A percentile compares a stretch with the other conserved stretches of the same genome.
Conservation (phyloP, 495 filamentous ascomycete genomes). For the Wilcoxina mikolae region DNA sequence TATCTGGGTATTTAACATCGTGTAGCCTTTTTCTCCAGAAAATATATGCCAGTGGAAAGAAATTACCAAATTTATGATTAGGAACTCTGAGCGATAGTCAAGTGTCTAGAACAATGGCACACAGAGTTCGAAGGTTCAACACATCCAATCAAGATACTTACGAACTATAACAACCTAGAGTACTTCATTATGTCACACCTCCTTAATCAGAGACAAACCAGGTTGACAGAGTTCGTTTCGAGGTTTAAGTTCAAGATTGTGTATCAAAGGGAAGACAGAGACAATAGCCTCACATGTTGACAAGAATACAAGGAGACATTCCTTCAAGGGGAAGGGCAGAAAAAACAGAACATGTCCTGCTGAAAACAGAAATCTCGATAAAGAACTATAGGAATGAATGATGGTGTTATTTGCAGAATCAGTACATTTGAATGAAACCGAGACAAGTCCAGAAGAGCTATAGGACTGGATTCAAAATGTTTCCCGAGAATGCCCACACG, state of each 20-base stretch:
- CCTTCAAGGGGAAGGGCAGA: conserved; percentile 7
- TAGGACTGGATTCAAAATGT: too few species aligned
- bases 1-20: neutral
- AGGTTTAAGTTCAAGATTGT: conserved; percentile 12
- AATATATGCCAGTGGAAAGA: conserved; percentile 7
- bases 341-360: too few species aligned
- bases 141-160: conserved; percentile 11
- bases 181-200: conserved; percentile 21
- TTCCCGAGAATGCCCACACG: too few species aligned
- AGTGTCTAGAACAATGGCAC: conserved; percentile 24
- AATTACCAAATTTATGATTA: conserved; percentile 13
- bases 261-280: conserved; percentile 10
- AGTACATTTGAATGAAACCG: too few species aligned
- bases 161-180: conserved; percentile 22
- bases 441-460: too few species aligned
- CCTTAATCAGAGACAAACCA: neutral
- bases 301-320: conserved; percentile 7
- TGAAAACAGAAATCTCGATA: too few species aligned
- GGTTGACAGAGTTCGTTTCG: conserved; percentile 7
- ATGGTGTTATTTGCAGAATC: too few species aligned
- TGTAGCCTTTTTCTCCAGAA: conserved; percentile 8
- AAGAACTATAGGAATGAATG: too few species aligned
- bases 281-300: conserved; percentile 10
- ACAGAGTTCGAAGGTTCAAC: conserved; percentile 14
- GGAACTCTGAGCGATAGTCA: conserved; percentile 8